Evolutionary conservation across 306 rosid genomes (phyloP).

Genomic region (Cicer arietinum): DNA sequence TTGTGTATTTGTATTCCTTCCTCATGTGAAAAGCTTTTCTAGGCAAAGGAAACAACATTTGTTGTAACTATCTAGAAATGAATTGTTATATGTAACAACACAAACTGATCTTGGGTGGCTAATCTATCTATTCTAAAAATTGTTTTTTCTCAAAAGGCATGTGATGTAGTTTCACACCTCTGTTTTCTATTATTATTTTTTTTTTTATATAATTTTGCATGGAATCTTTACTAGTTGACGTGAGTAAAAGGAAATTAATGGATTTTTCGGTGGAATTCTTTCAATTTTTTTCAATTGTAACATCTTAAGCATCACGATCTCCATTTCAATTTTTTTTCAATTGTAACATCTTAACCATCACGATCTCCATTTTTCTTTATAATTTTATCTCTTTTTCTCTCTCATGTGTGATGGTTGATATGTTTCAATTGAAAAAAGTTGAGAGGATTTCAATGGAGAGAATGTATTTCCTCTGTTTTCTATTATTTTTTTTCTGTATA

Average conservation of each 20-base stretch:
- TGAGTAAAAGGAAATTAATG: no score
- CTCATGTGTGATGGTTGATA: no score
- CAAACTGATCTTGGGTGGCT: conserved; percentile 5
- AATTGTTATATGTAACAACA: background rate
- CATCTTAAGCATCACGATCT: no score
- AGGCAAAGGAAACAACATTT: background rate
- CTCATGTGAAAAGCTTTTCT: conserved; percentile 10
- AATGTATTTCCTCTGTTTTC: no score
- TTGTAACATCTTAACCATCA: no score
- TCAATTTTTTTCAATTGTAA: no score
- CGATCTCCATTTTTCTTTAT: no score
- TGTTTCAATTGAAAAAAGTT: no score
- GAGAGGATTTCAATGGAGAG: no score
- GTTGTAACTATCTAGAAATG: background rate
- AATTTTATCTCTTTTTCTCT: no score
- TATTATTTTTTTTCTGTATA: background rate
- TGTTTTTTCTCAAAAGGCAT: background rate
- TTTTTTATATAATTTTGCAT: background rate
- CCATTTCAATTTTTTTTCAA: no score
- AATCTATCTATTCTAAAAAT: background rate
- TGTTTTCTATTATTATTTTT: background rate
- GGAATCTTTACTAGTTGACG: background rate
- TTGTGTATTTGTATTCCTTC: conserved; percentile 27
- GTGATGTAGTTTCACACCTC: background rate
- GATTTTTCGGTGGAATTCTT: no score